phyloP scores from a whole-genome alignment of 78 protist genomes.

The Dictyostelium purpureum region DNA sequence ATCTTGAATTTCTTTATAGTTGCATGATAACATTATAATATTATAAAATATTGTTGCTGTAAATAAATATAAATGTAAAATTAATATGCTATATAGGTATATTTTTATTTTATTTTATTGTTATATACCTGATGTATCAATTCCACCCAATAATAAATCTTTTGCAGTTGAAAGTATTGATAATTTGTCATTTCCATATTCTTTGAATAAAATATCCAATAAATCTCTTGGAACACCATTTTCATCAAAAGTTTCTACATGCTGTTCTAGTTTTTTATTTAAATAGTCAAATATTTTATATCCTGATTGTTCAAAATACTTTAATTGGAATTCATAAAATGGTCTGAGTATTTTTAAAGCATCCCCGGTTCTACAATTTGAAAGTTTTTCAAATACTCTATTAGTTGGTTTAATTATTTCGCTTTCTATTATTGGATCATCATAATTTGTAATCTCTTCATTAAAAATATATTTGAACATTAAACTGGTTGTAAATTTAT shows the following conservation, averaged over 20 bases:
- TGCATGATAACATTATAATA: neutral
- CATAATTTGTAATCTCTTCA: neutral
- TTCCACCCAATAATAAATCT: conserved; percentile 9
- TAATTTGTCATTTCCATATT: neutral
- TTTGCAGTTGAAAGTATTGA: neutral
- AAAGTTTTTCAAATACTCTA: neutral
- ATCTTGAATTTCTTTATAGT: conserved; percentile 38
- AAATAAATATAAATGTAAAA: no score
- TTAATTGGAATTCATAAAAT: neutral
- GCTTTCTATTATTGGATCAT: neutral
- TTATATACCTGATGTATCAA: conserved; percentile 6
- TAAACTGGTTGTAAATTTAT: neutral
- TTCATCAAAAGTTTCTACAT: neutral
- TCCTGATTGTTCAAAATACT: neutral
- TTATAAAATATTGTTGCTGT: neutral
- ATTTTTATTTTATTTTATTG: no score
- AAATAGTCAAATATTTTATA: neutral
- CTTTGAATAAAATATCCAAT: neutral
- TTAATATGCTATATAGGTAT: no score
- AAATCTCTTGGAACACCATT: neutral
- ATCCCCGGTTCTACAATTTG: neutral
- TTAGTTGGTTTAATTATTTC: no score
- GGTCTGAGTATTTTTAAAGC: neutral
- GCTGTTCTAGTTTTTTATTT: neutral
- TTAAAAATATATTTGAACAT: conserved; percentile 23